Conservation (phyloP, 2,329 filamentous ascomycete species). For the Fusarium odoratissimum region DNA sequence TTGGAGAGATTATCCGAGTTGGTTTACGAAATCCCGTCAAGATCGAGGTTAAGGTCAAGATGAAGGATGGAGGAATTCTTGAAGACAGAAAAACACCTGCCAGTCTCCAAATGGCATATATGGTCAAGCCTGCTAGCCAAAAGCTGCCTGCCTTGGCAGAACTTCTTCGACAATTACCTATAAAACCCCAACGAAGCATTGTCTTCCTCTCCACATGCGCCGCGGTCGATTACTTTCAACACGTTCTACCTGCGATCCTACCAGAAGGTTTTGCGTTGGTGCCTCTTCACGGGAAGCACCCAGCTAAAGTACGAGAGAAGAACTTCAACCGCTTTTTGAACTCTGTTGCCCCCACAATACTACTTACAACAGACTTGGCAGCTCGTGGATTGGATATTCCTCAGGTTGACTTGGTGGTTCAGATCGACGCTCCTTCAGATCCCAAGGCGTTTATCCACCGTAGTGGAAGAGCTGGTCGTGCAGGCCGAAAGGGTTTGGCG, state of each 20-base stretch:
- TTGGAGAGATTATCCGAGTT: conserved; percentile 91
- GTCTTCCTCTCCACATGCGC: conserved; percentile 95
- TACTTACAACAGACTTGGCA: conserved; percentile 93
- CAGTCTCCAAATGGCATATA: conserved; percentile 90
- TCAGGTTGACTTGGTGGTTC: conserved; percentile 89
- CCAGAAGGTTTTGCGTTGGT: conserved; percentile 76
- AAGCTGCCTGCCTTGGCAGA: conserved; percentile 81
- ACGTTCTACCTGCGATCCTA: conserved; percentile 79
- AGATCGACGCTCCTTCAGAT: conserved; percentile 85
- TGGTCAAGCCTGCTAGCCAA: conserved; percentile 78
- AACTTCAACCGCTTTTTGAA: conserved; percentile 86
- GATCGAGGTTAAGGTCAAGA: conserved; percentile 91
- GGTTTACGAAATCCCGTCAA: conserved; percentile 95
- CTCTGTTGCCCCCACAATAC: conserved; percentile 78
- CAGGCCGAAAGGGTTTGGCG: conserved; percentile 85
- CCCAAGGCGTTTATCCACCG: conserved; percentile 97
- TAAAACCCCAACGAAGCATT: conserved; percentile 84
- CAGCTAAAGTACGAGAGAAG: conserved; percentile 85
- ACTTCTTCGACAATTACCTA: conserved; percentile 76
- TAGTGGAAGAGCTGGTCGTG: conserved; percentile 88
- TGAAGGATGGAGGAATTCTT: conserved; percentile 71
- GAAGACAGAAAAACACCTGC: conserved; percentile 91
- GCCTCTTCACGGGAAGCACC: conserved; percentile 91
- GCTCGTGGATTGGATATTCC: conserved; percentile 93
- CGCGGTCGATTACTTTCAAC: conserved; percentile 92